A percentile compares a stretch with the other conserved stretches of the same genome.
phyloP scores from a whole-genome alignment of 192 early-diverging fungal genomes.

The Jimgerdemannia flammicorona region DNA sequence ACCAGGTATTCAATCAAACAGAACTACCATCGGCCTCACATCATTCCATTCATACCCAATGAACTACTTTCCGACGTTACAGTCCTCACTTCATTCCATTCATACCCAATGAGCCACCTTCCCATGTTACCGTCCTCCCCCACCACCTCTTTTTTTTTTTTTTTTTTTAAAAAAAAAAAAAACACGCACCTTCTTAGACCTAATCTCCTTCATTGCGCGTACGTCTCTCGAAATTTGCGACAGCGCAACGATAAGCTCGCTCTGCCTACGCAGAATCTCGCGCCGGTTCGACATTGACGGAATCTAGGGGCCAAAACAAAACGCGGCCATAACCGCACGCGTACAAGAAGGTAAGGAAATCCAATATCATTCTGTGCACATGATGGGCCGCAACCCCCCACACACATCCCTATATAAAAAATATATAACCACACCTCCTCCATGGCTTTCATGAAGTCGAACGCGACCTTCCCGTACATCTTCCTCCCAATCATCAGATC shows the following conservation, averaged over 20 bases:
- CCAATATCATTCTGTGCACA: too few relatives aligned
- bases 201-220: constrained; percentile 73
- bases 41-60: too few relatives aligned
- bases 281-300: constrained; percentile 51
- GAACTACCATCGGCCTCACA: too few relatives aligned
- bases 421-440: constrained; percentile 52
- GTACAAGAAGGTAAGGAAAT: too few relatives aligned
- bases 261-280: constrained; percentile 78
- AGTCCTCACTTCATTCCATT: neutral
- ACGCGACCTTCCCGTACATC: constrained; percentile 85
- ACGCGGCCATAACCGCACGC: too few relatives aligned
- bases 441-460: constrained; percentile 76
- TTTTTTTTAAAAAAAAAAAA: too few relatives aligned
- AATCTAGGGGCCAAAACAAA: neutral
- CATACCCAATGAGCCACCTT: too few relatives aligned
- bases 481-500: too few relatives aligned
- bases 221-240: constrained; percentile 72
- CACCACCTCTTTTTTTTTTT: neutral
- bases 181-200: constrained; percentile 90
- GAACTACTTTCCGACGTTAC: neutral
- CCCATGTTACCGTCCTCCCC: too few relatives aligned
- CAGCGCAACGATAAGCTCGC: constrained; percentile 75
- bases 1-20: too few relatives aligned
- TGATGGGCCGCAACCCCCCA: too few relatives aligned
- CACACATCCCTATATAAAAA: too few relatives aligned